These are phyloP conservation scores for Dactylorhiza incarnata DNA, from an alignment of 106 monocot species.

Conservation along the genomic window DNA sequence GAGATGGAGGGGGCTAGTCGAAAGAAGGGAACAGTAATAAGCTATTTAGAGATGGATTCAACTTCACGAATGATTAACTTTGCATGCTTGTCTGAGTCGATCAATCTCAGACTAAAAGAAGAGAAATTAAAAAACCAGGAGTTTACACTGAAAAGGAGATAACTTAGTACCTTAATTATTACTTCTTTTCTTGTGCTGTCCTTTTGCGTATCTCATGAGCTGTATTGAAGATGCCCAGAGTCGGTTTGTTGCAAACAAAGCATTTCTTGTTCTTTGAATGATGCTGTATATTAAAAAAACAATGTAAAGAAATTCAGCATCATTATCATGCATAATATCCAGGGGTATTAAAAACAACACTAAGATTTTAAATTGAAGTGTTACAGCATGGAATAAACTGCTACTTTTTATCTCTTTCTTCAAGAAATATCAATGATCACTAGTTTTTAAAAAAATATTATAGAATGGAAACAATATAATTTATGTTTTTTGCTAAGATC, in stretches of 20 bases:
- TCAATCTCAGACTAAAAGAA: not conserved
- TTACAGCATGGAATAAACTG: not conserved
- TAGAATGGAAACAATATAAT: not conserved
- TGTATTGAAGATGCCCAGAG: constrained; percentile 83
- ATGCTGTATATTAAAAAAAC: constrained; percentile 49
- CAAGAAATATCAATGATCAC: not conserved
- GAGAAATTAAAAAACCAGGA: not conserved
- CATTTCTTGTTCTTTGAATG: constrained; percentile 90
- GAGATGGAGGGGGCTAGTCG: no score
- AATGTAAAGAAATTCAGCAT: not conserved
- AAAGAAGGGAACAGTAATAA: not conserved
- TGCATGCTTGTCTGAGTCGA: not conserved
- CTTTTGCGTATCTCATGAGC: constrained; percentile 82
- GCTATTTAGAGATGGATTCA: not conserved
- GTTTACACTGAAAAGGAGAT: not conserved
- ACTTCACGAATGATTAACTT: not conserved
- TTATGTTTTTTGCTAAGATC: not conserved
- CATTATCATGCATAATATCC: not conserved
- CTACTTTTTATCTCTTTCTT: not conserved
- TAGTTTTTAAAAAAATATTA: not conserved
- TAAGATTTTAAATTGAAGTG: not conserved
- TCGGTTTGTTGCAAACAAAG: constrained; percentile 86
- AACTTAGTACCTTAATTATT: not conserved
- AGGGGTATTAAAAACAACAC: not conserved
- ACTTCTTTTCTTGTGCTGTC: constrained; percentile 58